phyloP scores from a whole-genome alignment of 2,329 filamentous ascomycete genomes.

The Verticillium zaregamsianum region DNA sequence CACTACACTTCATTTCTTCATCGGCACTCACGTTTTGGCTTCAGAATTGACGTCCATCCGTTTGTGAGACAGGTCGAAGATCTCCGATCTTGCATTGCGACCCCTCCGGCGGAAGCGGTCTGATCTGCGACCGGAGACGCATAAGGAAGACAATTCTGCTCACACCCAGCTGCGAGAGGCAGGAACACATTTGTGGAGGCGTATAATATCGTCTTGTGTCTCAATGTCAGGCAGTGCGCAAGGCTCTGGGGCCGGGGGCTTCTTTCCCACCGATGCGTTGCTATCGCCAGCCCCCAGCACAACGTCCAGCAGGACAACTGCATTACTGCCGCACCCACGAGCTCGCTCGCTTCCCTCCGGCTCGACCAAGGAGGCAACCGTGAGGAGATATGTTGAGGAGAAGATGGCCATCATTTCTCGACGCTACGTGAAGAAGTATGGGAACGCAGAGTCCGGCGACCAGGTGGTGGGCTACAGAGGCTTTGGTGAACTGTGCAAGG shows the following conservation, averaged over 20 bases:
- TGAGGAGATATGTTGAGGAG: constrained; percentile 53
- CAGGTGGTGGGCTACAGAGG: constrained; percentile 49
- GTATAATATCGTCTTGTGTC: not conserved
- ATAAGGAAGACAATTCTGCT: too few species aligned
- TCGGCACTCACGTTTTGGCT: too few species aligned
- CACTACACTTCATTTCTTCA: too few species aligned
- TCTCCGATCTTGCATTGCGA: too few species aligned
- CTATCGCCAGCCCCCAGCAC: constrained; percentile 53
- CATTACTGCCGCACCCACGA: constrained; percentile 50
- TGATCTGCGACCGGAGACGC: too few species aligned
- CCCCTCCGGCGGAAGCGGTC: too few species aligned
- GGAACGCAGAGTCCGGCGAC: constrained; percentile 39
- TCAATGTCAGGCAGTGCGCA: not conserved
- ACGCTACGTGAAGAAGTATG: constrained; percentile 58
- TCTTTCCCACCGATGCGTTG: constrained; percentile 40
- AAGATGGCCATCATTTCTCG: constrained; percentile 50
- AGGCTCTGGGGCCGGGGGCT: constrained; percentile 40
- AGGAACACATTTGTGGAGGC: too few species aligned
- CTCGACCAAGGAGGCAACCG: constrained; percentile 56
- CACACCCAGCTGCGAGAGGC: not conserved
- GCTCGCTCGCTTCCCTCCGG: constrained; percentile 48
- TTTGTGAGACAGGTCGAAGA: too few species aligned
- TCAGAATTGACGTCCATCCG: too few species aligned
- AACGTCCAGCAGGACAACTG: constrained; percentile 34
- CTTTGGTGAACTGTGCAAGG: constrained; percentile 67